Evolutionary conservation across 2,329 filamentous ascomycete species (phyloP), one percentile per base, ranked within the genome.

Genomic region (Piedraia hortae): DNA sequence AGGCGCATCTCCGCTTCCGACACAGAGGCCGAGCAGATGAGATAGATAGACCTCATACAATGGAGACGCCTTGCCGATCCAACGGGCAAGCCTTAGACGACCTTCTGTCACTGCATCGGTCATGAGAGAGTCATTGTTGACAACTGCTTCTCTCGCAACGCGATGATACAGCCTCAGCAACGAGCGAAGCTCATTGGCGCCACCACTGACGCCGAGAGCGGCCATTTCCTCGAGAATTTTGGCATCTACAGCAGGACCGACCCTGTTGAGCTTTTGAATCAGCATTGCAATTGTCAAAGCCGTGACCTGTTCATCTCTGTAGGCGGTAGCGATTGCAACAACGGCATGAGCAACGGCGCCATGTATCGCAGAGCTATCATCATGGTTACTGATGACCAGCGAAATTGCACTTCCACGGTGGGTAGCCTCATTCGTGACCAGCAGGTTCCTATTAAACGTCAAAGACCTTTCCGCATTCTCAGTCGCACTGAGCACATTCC

Each of bases 211-310:
- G 14, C 78, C 71, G 24, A 97, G 50, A 4, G 62, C 55, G 5
- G 78, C 77, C 4, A 77, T 67, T 28, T 88, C 78, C 9, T 62
- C 64, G 24, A 93, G 69, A 27, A 97, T 85, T 24, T 70, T 69
- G 14, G 71, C 66, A 49, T 93, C 80, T 2, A 91, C 72, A 4
- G 59, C 51, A 27, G 62, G 56, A 37, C 64, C 85, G 24, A 91
- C 64, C 44, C 85, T 82, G 28, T 71, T 68, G 26, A 93, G 62
- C 44, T 97, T 93, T 39, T 97, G 85, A n/a, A 90, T 50, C 12
- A 99, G 62, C 67, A 97, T 91, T 1, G 78, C 88, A 35, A 91
- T 72, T 2, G 80, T 82, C 23, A 97, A 53, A 4, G 80, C 80
- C 4, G 72, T 85, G 24, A 97, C 89, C 47, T 91, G 90, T 27